A percentile compares a stretch with the other conserved stretches of the same genome.
Conservation (phyloP, 1,284 basidiomycete genomes). For the Ceratobasidium sp. region DNA sequence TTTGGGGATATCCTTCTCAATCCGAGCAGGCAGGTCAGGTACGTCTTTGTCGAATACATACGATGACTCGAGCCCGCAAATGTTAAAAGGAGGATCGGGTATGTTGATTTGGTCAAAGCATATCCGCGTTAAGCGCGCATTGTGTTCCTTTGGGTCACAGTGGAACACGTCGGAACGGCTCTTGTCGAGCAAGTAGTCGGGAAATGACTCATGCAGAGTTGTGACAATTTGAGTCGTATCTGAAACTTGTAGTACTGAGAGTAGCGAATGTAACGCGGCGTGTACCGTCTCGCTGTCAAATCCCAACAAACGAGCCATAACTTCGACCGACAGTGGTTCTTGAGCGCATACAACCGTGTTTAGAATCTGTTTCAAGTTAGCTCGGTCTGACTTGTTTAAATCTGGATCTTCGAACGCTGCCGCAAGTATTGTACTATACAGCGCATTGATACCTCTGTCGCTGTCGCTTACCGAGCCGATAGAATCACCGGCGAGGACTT, state of each 20-base stretch:
- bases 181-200: not conserved
- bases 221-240: not conserved
- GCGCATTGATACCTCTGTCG: not conserved
- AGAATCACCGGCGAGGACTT: too few species aligned
- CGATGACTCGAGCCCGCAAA: not conserved
- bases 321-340: slow-evolving; percentile 8
- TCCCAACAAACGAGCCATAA: slow-evolving; percentile 1
- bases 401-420: not conserved
- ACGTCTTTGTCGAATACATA: not conserved
- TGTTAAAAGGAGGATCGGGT: not conserved
- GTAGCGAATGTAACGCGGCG: not conserved
- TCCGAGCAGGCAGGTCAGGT: not conserved
- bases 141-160: not conserved
- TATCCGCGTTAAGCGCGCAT: not conserved
- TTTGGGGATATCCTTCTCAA: not conserved
- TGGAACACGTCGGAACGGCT: not conserved
- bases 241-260: slow-evolving; percentile 16
- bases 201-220: slow-evolving; percentile 13
- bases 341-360: slow-evolving; percentile 16
- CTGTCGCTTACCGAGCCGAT: too few species aligned
- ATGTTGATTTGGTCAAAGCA: not conserved
- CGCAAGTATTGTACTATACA: not conserved
- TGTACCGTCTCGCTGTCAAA: not conserved
- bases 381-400: not conserved
- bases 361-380: not conserved